These are phyloP conservation scores for Fonsecaea monophora DNA, from an alignment of 2,329 filamentous ascomycete genomes.

Conservation along the genomic window DNA sequence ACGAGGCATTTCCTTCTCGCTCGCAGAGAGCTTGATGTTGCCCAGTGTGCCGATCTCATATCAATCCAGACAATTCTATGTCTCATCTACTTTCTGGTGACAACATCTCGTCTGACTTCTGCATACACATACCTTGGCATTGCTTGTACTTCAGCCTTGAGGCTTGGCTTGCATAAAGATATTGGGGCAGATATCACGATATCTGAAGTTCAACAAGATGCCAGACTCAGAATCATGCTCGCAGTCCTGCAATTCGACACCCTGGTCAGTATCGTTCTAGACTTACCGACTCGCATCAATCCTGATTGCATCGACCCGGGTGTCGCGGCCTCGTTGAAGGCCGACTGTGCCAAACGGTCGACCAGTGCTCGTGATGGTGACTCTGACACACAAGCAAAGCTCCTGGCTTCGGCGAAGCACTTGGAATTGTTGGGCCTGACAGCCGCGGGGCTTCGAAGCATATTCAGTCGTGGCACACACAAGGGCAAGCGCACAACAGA, in stretches of 20 bases:
- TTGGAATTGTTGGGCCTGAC: conserved; percentile 21
- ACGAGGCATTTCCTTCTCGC: conserved; percentile 30
- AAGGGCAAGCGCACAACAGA: conserved; percentile 7
- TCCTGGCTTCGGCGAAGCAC: conserved; percentile 23
- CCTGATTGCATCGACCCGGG: conserved; percentile 25
- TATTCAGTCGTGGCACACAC: conserved; percentile 4
- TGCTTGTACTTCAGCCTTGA: conserved; percentile 31
- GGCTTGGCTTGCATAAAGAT: conserved; percentile 33
- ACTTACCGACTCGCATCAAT: conserved; percentile 33
- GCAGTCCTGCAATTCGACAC: conserved; percentile 33
- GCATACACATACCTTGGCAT: conserved; percentile 34
- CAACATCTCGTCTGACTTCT: conserved; percentile 32
- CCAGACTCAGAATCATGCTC: conserved; percentile 28
- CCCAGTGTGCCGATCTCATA: conserved; percentile 30
- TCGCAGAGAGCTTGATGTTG: conserved; percentile 27
- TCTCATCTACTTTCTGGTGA: conserved; percentile 32
- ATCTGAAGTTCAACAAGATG: conserved; percentile 22
- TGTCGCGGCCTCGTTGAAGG: conserved; percentile 19
- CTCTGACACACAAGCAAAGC: conserved; percentile 22
- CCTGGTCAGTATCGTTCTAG: conserved; percentile 34
- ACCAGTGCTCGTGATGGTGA: conserved; percentile 10
- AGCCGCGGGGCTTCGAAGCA: conserved; percentile 19
- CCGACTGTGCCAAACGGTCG: conserved; percentile 11
- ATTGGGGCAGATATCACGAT: conserved; percentile 19
- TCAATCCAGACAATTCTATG: conserved; percentile 33